Evolutionary conservation across 2,329 filamentous ascomycete genomes (phyloP).

Genomic region (Exophiala lecanii-corni): DNA sequence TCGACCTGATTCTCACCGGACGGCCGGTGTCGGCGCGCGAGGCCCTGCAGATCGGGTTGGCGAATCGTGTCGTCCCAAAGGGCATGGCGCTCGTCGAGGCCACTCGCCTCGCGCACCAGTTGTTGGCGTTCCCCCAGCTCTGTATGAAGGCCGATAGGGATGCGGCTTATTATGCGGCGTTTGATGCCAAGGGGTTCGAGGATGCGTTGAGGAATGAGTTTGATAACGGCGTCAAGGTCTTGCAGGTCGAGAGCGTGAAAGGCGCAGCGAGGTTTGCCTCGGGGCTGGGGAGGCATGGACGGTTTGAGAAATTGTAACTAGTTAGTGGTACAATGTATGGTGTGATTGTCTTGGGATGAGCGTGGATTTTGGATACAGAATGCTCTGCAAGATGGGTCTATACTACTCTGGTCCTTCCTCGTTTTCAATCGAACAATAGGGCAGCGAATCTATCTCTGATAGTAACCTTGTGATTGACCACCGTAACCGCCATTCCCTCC

Average conservation of each 20-base stretch:
- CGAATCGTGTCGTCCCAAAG: constrained; percentile 49
- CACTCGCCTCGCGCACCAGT: constrained; percentile 41
- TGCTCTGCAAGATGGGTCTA: too few relatives aligned
- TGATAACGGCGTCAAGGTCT: constrained; percentile 39
- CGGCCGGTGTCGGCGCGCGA: constrained; percentile 46
- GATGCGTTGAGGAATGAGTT: constrained; percentile 50
- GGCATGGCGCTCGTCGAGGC: constrained; percentile 50
- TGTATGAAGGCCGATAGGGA: constrained; percentile 50
- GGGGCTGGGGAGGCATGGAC: constrained; percentile 38
- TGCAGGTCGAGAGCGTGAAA: constrained; percentile 41
- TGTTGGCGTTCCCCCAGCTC: constrained; percentile 48
- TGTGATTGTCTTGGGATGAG: too few relatives aligned
- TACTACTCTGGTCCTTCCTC: too few relatives aligned
- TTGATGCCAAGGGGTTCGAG: constrained; percentile 45
- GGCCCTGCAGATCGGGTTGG: constrained; percentile 49
- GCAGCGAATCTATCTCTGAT: too few relatives aligned
- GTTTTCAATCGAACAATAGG: too few relatives aligned
- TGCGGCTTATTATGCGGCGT: constrained; percentile 48
- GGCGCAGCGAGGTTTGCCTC: constrained; percentile 39
- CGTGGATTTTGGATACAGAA: too few relatives aligned
- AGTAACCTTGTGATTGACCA: constrained; percentile 8
- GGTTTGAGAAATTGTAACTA: constrained; percentile 20
- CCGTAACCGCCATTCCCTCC: constrained; percentile 16
- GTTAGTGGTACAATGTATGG: too few relatives aligned
- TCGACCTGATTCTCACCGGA: constrained; percentile 57